Conservation (phyloP, 1,284 basidiomycete genomes). For the Neotropicomus parvogracilis region DNA sequence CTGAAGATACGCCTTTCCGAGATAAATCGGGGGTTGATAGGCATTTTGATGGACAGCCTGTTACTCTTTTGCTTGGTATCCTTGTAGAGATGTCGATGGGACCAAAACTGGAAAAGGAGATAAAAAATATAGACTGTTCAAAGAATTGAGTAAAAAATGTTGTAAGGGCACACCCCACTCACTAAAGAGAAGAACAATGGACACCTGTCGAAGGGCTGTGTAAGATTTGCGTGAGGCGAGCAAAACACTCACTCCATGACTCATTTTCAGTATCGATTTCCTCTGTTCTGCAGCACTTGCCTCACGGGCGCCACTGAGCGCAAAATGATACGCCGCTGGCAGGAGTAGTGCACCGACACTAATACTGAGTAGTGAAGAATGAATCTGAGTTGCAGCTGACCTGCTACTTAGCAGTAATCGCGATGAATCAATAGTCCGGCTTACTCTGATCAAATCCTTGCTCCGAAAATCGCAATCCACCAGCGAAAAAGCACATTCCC, state of each 20-base stretch:
- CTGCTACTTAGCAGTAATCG: conserved; percentile 1
- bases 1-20: conserved; percentile 27
- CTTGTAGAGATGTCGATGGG: conserved; percentile 78
- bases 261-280: conserved; percentile 73
- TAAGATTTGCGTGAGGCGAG: neutral
- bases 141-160: conserved; percentile 6
- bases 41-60: conserved; percentile 36
- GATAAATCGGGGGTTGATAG: conserved; percentile 33
- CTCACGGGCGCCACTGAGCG: conserved; percentile 41
- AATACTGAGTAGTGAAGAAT: conserved; percentile 78
- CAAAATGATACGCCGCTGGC: conserved; percentile 74
- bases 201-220: conserved; percentile 42
- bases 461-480: conserved; percentile 72
- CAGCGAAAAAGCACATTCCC: conserved; percentile 81
- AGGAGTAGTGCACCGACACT: conserved; percentile 78
- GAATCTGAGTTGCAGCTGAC: conserved; percentile 72
- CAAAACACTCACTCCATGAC: conserved; percentile 66
- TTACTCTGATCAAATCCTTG: conserved; percentile 72
- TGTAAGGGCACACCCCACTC: conserved; percentile 22
- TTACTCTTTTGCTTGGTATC: conserved; percentile 49
- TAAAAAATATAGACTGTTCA: conserved; percentile 66
- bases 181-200: conserved; percentile 71
- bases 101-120: conserved; percentile 84
- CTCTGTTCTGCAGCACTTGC: conserved; percentile 40
- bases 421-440: conserved; percentile 21